A percentile compares a stretch with the other conserved stretches of the same genome.
Conservation (phyloP, 1,284 basidiomycete species). For the Papiliotrema laurentii region DNA sequence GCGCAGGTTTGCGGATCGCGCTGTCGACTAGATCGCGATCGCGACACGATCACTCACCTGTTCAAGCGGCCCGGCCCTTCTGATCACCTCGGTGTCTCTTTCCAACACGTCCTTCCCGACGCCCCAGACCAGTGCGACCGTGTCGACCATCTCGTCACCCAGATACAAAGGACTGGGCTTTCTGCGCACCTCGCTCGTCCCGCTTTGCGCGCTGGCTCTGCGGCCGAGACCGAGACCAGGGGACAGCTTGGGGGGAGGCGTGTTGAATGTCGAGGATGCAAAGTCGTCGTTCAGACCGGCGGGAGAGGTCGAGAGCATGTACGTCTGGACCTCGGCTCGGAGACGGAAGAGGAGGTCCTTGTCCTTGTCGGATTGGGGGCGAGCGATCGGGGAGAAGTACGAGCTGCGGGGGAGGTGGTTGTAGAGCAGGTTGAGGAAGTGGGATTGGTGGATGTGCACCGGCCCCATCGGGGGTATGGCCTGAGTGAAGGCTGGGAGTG, state of each 20-base stretch:
- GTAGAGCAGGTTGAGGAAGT: slow-evolving; percentile 41
- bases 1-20: neutral
- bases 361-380: slow-evolving; percentile 38
- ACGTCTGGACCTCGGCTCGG: slow-evolving; percentile 40
- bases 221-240: slow-evolving; percentile 1
- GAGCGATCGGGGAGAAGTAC: slow-evolving; percentile 36
- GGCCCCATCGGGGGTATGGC: slow-evolving; percentile 22
- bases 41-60: too few relatives aligned
- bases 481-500: slow-evolving; percentile 12
- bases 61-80: slow-evolving; percentile 26
- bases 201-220: neutral
- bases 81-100: slow-evolving; percentile 31
- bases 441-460: slow-evolving; percentile 27
- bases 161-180: slow-evolving; percentile 30
- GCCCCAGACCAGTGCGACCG: slow-evolving; percentile 38
- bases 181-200: slow-evolving; percentile 12
- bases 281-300: slow-evolving; percentile 10
- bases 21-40: too few relatives aligned
- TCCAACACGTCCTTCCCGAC: slow-evolving; percentile 25
- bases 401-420: slow-evolving; percentile 28
- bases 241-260: slow-evolving; percentile 1
- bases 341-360: slow-evolving; percentile 39
- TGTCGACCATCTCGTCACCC: slow-evolving; percentile 24
- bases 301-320: slow-evolving; percentile 22
- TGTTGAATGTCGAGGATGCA: slow-evolving; percentile 9